Conservation (phyloP, 352 stramenopile species). For the Peronospora belbahrii region DNA sequence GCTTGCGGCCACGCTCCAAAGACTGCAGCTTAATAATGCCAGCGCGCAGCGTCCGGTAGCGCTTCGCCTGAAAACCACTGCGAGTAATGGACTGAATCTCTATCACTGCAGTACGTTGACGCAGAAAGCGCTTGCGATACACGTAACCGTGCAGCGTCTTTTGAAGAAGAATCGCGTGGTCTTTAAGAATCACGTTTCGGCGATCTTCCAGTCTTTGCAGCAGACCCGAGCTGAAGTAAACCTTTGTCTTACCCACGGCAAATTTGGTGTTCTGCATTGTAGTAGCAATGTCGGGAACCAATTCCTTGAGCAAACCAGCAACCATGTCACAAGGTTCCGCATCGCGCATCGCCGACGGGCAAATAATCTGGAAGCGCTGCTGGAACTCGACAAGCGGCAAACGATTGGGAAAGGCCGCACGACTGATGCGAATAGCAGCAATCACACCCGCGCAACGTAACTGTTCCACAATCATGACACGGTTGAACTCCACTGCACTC, state of each 20-base stretch:
- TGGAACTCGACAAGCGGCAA: slow-evolving; percentile 83
- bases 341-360: slow-evolving; percentile 51
- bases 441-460: slow-evolving; percentile 87
- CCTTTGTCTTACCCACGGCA: slow-evolving; percentile 68
- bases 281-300: slow-evolving; percentile 51
- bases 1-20: slow-evolving; percentile 43
- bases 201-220: slow-evolving; percentile 88
- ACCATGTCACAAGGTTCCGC: slow-evolving; percentile 57
- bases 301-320: slow-evolving; percentile 60
- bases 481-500: slow-evolving; percentile 75
- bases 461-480: slow-evolving; percentile 83
- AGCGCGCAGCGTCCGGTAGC: slow-evolving; percentile 38
- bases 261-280: slow-evolving; percentile 76
- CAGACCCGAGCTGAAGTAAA: slow-evolving; percentile 85
- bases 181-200: slow-evolving; percentile 63
- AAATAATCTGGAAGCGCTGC: slow-evolving; percentile 80
- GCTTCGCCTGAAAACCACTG: slow-evolving; percentile 27
- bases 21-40: slow-evolving; percentile 52
- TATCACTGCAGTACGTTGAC: slow-evolving; percentile 35
- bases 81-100: slow-evolving; percentile 47
- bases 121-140: slow-evolving; percentile 47
- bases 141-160: slow-evolving; percentile 62
- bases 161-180: slow-evolving; percentile 69
- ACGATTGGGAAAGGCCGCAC: slow-evolving; percentile 86
- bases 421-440: slow-evolving; percentile 84